Evolutionary conservation across 2,329 filamentous ascomycete species (phyloP).

Genomic region (Pleoardoris graminearum): DNA sequence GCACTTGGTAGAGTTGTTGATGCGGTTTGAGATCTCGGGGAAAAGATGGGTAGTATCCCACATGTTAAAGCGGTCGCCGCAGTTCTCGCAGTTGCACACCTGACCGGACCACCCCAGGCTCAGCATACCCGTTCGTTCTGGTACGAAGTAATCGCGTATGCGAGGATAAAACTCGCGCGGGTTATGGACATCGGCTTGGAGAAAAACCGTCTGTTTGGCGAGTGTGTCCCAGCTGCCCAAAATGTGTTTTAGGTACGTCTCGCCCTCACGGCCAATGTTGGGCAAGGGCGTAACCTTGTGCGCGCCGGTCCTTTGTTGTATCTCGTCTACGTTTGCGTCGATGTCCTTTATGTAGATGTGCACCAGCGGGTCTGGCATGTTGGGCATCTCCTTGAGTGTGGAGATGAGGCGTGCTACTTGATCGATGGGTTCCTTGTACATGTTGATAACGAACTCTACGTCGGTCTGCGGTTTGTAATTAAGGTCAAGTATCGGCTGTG

Average conservation of each 20-base stretch:
- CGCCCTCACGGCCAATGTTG: conserved; percentile 52
- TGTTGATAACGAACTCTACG: conserved; percentile 45
- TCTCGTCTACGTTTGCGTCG: conserved; percentile 17
- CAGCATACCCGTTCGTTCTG: conserved; percentile 49
- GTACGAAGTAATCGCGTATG: conserved; percentile 45
- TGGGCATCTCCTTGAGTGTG: conserved; percentile 20
- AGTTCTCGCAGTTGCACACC: conserved; percentile 46
- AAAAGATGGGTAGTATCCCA: conserved; percentile 45
- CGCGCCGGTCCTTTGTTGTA: conserved; percentile 24
- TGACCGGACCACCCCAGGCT: conserved; percentile 46
- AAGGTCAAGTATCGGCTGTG: conserved; percentile 17
- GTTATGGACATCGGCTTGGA: conserved; percentile 52
- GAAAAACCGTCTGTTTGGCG: conserved; percentile 51
- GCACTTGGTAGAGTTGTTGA: conserved; percentile 28
- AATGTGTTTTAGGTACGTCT: conserved; percentile 53
- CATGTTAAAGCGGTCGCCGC: conserved; percentile 47
- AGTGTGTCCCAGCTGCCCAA: conserved; percentile 48
- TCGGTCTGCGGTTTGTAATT: conserved; percentile 23
- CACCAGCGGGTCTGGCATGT: conserved; percentile 20
- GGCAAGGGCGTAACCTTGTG: conserved; percentile 26
- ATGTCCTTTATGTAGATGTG: conserved; percentile 38
- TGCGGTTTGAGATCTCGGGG: conserved; percentile 37
- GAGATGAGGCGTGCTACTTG: conserved; percentile 28
- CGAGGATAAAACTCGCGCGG: conserved; percentile 40
- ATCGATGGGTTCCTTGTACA: conserved; percentile 41